Percentiles rank a stretch among this genome's conserved stretches.
These are phyloP conservation scores for Scutellaria barbata DNA, from an alignment of 257 asterid species.

Conservation along the genomic window DNA sequence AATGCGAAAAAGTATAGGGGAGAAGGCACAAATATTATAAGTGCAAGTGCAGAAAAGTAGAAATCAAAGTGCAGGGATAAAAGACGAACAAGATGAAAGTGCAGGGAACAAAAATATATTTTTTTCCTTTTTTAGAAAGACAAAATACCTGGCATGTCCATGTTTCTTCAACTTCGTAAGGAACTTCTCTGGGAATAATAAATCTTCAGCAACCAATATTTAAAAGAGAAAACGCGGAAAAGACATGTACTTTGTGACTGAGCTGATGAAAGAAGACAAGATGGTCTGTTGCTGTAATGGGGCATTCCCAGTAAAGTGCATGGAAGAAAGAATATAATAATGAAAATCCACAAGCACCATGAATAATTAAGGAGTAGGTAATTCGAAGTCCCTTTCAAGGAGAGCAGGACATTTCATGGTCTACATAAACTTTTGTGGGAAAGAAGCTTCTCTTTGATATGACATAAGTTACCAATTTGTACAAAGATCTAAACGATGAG, in stretches of 20 bases:
- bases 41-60: no score
- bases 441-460: not conserved
- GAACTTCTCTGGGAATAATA: not conserved
- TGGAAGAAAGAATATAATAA: not conserved
- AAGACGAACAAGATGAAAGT: no score
- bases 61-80: no score
- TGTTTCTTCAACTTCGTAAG: constrained; percentile 10
- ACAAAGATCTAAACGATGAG: constrained; percentile 6
- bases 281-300: not conserved
- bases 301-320: not conserved
- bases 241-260: not conserved
- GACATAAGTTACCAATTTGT: not conserved
- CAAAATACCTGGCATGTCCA: no score
- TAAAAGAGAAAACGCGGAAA: not conserved
- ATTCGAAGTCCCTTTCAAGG: not conserved
- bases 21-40: no score
- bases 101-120: no score
- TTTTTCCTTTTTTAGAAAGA: not conserved
- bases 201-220: not conserved
- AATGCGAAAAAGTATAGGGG: no score
- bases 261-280: not conserved
- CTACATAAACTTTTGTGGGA: not conserved
- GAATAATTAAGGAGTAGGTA: not conserved
- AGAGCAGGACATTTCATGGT: not conserved
- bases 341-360: not conserved